phyloP scores from a whole-genome alignment of 2,329 filamentous ascomycete genomes.

The Pezicula rhizophila region DNA sequence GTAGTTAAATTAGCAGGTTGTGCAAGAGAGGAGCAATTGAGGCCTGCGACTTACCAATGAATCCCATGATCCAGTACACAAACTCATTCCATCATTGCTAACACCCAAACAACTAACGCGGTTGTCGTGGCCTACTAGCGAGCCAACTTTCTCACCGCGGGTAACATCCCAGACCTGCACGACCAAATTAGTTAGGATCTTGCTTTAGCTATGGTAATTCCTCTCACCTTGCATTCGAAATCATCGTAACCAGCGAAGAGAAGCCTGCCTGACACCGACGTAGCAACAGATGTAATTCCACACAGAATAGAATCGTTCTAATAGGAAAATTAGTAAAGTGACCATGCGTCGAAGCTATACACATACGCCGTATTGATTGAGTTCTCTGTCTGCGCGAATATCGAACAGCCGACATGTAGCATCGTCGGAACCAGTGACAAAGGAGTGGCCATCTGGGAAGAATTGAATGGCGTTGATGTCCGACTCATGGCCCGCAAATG shows the following conservation, averaged over 20 bases:
- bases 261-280: constrained; percentile 90
- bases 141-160: constrained; percentile 93
- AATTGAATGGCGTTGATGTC: constrained; percentile 99
- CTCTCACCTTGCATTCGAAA: constrained; percentile 95
- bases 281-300: constrained; percentile 96
- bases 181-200: no score
- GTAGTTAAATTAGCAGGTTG: constrained; percentile 25
- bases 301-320: constrained; percentile 96
- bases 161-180: constrained; percentile 95
- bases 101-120: constrained; percentile 97
- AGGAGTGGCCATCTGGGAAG: constrained; percentile 97
- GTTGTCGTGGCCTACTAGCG: constrained; percentile 95
- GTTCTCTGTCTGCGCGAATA: constrained; percentile 83
- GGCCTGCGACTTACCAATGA: constrained; percentile 75
- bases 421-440: constrained; percentile 96
- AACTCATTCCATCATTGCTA: constrained; percentile 97
- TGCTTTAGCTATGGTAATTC: no score
- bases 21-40: neutral
- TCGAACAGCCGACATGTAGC: constrained; percentile 96
- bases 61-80: constrained; percentile 99
- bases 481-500: constrained; percentile 95
- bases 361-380: constrained; percentile 64
- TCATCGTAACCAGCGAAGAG: constrained; percentile 98
- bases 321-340: constrained; percentile 11
- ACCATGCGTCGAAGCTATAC: constrained; percentile 5